Evolutionary conservation across 805 yeast species (phyloP), one percentile per base, ranked within the genome.

Genomic region (Starmerella potacharoeniae): DNA sequence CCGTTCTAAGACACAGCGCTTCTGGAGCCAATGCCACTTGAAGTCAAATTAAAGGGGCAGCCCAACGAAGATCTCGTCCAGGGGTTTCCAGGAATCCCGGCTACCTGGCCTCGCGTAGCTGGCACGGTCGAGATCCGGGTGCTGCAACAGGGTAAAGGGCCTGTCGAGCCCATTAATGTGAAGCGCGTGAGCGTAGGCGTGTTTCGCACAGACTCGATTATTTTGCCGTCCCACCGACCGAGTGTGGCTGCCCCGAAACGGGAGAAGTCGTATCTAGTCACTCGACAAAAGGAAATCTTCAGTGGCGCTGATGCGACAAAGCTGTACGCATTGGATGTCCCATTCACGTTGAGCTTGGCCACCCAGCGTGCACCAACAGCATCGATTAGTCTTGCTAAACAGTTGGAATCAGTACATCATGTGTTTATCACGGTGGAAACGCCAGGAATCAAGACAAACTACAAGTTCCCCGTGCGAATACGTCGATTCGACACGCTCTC

Each of bases 61-160:
- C 73, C 75, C 6, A 72, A 72, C 52, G 71, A 69, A 50, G 75
- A 72, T 44, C 57, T 72, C 8, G 71, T 72, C 22, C 69, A 65
- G 42, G 76, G 76, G 11, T 72, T 63, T 51, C 76, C 76, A 3
- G 76, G 76, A 0, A 68, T 72, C n/a, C 64, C 68, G 2, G 76
- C 76, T 0, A 66, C 73, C 6, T 67, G 71, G 67, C 76, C 76
- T 3, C 65, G 76, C 5, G 56, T 73, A 2, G 66, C 67, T 22
- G 76, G 74, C 2, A 66, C 68, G 1, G 69, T 72, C 5, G 73
- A 71, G 51, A 61, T 72, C 37, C 62, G 75, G 8, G 7, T 6
- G 13, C 41, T 31, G 29, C 51, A 42, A 7, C 56, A 55, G 28
- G 45, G 30, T 8, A 37, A 53, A 14, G 52, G 52, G n/a, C 42